Evolutionary conservation across 176 grass and related monocot species (phyloP), one percentile per base, ranked within the genome.

Genomic region (Bothriochloa decipiens): DNA sequence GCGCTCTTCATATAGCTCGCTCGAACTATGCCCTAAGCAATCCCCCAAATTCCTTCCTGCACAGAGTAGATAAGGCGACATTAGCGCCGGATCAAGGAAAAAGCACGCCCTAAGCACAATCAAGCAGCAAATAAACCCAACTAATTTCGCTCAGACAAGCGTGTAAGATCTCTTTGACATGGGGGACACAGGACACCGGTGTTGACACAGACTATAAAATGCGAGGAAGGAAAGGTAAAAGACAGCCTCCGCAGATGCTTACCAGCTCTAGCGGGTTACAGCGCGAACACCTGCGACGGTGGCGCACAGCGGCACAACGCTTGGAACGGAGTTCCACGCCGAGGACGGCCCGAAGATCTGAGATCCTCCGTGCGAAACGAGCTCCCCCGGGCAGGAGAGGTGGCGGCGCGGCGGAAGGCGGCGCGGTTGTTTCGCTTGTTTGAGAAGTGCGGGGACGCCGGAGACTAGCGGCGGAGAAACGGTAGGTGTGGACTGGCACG

Each of bases 281-380:
- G n/a, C 53, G 5, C 65, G 33, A 53, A 29, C 42, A 66, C 63
- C 86, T 9, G 65, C 20, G 64, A 35, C 39, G 81, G 68, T 27
- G 81, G 57, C 0, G 81, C 46, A 18, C 66, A 60, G 11, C 8
- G 70, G 25, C 11, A 15, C 26, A 15, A 65, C 2, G 0, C 68
- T 79, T 20, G 78, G 60, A 86, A 81, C 58, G 53, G 11, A 15
- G 39, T 43, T 14, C 11, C 22, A 12, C n/a, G 40, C 0, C 12
- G 65, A 72, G 74, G 73, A 63, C 32, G 80, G 29, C 41, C 15
- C 16, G 52, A 47, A 76, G 79, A 87, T 40, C 65, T 22, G 22
- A 67, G 73, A 65, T 36, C 40, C 65, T 15, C 16, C 16, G 47
- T 14, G 71, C 5, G 50, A 61, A 17, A 2, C 20, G 22, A 49